phyloP scores from a whole-genome alignment of 352 stramenopile species.

The Phytophthora brassicae region DNA sequence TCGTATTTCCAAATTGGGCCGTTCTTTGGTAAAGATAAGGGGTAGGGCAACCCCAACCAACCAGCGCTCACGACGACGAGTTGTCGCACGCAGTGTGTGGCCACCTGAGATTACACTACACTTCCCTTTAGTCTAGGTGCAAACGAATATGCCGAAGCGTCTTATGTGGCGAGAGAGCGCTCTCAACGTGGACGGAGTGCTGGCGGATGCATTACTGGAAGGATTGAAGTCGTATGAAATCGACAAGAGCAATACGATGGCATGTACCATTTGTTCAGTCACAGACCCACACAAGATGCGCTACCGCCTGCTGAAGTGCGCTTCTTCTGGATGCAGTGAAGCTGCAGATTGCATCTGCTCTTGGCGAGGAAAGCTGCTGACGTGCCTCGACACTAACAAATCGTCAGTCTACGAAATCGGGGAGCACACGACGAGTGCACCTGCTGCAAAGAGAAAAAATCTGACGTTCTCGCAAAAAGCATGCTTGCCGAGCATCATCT shows the following conservation, averaged over 20 bases:
- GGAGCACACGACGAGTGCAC: no score
- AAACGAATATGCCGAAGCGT: background rate
- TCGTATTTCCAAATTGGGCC: no score
- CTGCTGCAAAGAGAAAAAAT: no score
- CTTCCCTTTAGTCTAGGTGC: background rate
- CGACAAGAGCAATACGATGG: conserved; percentile 4
- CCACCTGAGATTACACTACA: background rate
- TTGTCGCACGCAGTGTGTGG: background rate
- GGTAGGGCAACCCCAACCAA: no score
- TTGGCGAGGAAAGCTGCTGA: no score
- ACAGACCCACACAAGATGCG: background rate
- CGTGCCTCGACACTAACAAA: no score
- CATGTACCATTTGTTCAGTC: background rate
- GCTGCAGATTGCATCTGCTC: no score
- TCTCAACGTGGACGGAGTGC: background rate
- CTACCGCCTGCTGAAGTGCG: background rate
- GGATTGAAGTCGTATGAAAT: conserved; percentile 1
- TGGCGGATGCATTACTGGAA: background rate
- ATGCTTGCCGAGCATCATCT: no score
- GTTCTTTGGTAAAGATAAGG: no score
- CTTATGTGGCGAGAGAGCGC: background rate
- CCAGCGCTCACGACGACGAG: background rate
- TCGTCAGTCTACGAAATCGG: no score
- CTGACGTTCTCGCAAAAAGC: no score
- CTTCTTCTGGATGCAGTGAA: no score